Base-by-base conservation (phyloP, 1,284 basidiomycete species). In the Cryptococcus sp. region DNA sequence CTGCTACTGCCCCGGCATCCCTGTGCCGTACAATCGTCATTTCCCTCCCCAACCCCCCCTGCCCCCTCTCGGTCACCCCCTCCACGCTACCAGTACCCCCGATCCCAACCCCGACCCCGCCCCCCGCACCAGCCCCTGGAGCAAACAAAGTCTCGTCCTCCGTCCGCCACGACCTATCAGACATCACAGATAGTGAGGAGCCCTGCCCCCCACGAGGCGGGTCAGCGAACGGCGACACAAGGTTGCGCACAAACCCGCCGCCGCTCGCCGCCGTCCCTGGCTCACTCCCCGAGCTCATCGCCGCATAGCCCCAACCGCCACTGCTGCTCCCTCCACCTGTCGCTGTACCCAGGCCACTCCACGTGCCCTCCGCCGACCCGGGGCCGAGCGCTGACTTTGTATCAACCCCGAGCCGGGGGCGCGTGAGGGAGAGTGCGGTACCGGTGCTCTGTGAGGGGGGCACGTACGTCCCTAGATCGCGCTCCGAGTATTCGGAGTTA, bases 401-500 rank as follows among this genome's bases (percentile, higher is more conserved):
- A 24, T 51, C 50, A 21, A 51, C 50, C 39, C 16, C 50, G 12
- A 51, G 39, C 28, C n/a, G 42, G 7, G 50, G 50, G 8, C 50
- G 46, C 4, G 46, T n/a, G 9, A 33, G 28, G 2, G 24, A 28
- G 24, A 47, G 24, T 12, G 33, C 28, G 4, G 23, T 49, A 8
- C 18, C 39, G 15, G 37, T 39, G 39, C 12, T 20, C n/a, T 45
- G 28, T 20, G 56, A 43, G 3, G 28, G 12, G 28, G 56, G 46
- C 23, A 51, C 20, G 39, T 38, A 47, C 33, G 48, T 51, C 11
- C 54, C 54, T 16, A 61, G 46, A 50, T 57, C 59, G 9, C 59
- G 39, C 45, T 57, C 59, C 5, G 55, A 56, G 47, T 61, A 61
- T 33, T 61, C 59, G 7, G 59, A 61, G 36, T 61, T 57, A 15